phyloP scores from a whole-genome alignment of 1,139 yeast species.

The Candida sanyaensis region DNA sequence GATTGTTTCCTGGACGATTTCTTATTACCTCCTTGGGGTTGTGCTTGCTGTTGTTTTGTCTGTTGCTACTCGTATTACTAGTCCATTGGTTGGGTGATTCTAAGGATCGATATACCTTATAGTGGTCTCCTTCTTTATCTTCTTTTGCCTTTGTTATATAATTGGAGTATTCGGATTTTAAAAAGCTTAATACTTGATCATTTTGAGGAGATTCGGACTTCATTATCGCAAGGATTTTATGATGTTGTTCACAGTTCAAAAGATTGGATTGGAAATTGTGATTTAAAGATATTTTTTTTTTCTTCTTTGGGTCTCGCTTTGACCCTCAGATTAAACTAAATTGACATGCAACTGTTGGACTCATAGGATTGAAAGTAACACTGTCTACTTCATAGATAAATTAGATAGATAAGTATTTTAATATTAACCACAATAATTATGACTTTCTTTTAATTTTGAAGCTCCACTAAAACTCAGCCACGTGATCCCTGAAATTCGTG shows the following conservation, averaged over 20 bases:
- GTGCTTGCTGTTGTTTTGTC: slow-evolving; percentile 2
- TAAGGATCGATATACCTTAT: slow-evolving; percentile 21
- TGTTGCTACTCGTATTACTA: slow-evolving; percentile 12
- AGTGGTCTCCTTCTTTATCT: slow-evolving; percentile 19
- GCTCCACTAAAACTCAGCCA: no score
- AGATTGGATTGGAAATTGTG: no score
- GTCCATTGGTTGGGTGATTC: slow-evolving; percentile 29
- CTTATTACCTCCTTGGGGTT: slow-evolving; percentile 18
- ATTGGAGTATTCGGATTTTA: slow-evolving; percentile 16
- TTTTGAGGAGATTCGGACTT: neutral
- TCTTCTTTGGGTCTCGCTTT: neutral
- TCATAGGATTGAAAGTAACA: no score
- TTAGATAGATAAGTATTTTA: no score
- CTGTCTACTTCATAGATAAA: no score
- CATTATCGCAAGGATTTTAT: neutral
- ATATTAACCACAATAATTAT: no score
- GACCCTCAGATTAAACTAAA: no score
- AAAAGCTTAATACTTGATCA: slow-evolving; percentile 18
- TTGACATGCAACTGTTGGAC: no score
- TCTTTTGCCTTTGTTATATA: slow-evolving; percentile 19
- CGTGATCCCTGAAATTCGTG: no score
- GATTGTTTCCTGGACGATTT: slow-evolving; percentile 8
- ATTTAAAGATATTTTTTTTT: no score
- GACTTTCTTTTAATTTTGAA: no score
- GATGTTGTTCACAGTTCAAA: no score